These are phyloP conservation scores for Hypoxylon sp. DNA, from an alignment of 2,329 filamentous ascomycete genomes.

Conservation along the genomic window DNA sequence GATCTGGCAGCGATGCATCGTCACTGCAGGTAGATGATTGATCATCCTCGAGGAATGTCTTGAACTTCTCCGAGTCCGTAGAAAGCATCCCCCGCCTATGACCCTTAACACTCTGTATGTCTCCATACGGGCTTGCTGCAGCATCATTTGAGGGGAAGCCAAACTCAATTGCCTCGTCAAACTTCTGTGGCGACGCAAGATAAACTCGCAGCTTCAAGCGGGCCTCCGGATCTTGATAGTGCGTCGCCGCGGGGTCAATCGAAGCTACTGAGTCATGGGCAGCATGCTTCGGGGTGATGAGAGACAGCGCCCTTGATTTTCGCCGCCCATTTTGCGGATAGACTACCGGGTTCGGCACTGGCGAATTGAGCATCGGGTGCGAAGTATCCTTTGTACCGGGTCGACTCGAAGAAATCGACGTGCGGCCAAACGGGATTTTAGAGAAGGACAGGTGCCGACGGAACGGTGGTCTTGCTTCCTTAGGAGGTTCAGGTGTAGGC, in stretches of 20 bases:
- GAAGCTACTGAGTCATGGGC: slow-evolving; percentile 60
- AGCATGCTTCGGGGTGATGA: slow-evolving; percentile 63
- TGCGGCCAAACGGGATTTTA: slow-evolving; percentile 71
- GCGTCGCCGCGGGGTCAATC: slow-evolving; percentile 78
- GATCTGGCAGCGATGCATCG: slow-evolving; percentile 65
- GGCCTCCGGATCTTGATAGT: slow-evolving; percentile 92
- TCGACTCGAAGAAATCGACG: slow-evolving; percentile 62
- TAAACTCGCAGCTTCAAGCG: slow-evolving; percentile 87
- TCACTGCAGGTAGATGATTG: slow-evolving; percentile 67
- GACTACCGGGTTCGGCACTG: slow-evolving; percentile 44
- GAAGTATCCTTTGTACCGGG: slow-evolving; percentile 59
- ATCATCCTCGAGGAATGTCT: slow-evolving; percentile 61
- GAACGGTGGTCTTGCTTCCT: slow-evolving; percentile 67
- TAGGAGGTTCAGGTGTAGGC: slow-evolving; percentile 53
- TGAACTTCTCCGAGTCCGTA: slow-evolving; percentile 62
- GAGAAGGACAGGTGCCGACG: slow-evolving; percentile 78
- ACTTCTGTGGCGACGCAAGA: slow-evolving; percentile 90
- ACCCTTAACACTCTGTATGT: slow-evolving; percentile 44
- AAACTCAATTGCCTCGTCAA: slow-evolving; percentile 94
- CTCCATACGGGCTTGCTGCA: slow-evolving; percentile 51
- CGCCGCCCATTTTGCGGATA: slow-evolving; percentile 57
- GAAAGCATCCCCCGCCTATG: slow-evolving; percentile 44
- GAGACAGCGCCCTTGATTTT: slow-evolving; percentile 67
- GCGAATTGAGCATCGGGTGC: slow-evolving; percentile 46
- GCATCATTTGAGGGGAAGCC: slow-evolving; percentile 79